Percentiles rank a stretch among this genome's conserved stretches.
Conservation (phyloP, 2,329 filamentous ascomycete species). For the Penicillium verrucosum region DNA sequence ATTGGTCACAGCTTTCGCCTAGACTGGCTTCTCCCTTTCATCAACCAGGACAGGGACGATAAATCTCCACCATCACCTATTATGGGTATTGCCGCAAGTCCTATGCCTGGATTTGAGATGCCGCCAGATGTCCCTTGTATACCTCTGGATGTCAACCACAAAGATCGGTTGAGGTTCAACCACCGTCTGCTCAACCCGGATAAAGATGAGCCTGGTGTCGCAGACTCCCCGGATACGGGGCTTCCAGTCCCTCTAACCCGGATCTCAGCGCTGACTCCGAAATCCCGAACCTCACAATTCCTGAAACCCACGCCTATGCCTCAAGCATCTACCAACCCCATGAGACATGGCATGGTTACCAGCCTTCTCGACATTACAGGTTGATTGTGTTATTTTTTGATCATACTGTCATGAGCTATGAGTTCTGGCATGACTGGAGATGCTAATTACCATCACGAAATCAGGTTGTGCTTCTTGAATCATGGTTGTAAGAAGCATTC, state of each 20-base stretch:
- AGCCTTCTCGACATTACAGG: constrained; percentile 47
- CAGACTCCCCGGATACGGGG: neutral
- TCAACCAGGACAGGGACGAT: constrained; percentile 46
- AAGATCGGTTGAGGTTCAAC: constrained; percentile 20
- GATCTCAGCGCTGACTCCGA: neutral
- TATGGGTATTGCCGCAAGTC: constrained; percentile 55
- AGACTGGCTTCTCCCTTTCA: constrained; percentile 56
- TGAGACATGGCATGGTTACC: constrained; percentile 40
- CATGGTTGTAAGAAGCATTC: neutral
- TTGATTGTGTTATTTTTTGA: constrained; percentile 57
- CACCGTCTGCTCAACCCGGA: constrained; percentile 11
- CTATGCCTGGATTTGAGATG: constrained; percentile 52
- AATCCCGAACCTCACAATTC: constrained; percentile 22
- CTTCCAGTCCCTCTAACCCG: neutral
- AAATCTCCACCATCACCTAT: constrained; percentile 47
- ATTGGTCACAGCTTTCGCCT: constrained; percentile 50
- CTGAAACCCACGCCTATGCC: constrained; percentile 37
- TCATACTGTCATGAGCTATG: constrained; percentile 58
- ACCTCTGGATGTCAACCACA: constrained; percentile 22
- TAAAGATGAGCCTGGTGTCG: neutral
- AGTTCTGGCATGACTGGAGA: constrained; percentile 50
- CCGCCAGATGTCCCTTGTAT: constrained; percentile 36
- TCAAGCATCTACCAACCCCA: constrained; percentile 32
- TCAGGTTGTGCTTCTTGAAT: neutral
- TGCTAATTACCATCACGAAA: neutral